Conservation (phyloP, 176 grass and related monocot species). For the Eleusine coracana region DNA sequence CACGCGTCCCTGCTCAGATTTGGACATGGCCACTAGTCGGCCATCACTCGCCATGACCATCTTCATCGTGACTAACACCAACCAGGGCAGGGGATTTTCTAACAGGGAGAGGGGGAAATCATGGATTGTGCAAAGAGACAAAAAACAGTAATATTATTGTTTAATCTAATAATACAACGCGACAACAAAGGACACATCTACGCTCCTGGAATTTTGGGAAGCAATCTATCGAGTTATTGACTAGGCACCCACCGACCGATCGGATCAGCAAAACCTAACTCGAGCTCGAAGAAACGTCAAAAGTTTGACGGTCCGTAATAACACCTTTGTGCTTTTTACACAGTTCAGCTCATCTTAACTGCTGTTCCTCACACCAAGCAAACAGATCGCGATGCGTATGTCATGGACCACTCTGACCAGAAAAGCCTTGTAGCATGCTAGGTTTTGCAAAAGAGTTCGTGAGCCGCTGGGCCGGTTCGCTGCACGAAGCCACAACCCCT, state of each 20-base stretch:
- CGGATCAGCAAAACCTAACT: neutral
- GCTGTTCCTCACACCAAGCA: neutral
- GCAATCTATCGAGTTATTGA: neutral
- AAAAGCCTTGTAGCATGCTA: slow-evolving; percentile 33
- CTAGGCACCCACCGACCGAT: neutral
- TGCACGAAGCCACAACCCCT: slow-evolving; percentile 27
- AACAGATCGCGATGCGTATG: slow-evolving; percentile 24
- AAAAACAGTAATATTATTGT: too few species aligned
- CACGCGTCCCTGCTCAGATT: too few species aligned
- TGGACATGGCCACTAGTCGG: too few species aligned
- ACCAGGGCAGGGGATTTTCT: too few species aligned
- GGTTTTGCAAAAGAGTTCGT: slow-evolving; percentile 19
- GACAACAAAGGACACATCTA: too few species aligned
- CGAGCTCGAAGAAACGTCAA: neutral
- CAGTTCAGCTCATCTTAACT: slow-evolving; percentile 23
- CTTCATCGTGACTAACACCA: too few species aligned
- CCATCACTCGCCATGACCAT: too few species aligned
- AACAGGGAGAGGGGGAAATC: too few species aligned
- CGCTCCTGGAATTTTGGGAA: neutral
- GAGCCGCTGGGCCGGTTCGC: neutral
- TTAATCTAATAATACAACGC: too few species aligned
- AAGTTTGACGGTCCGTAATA: neutral
- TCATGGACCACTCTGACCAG: slow-evolving; percentile 35
- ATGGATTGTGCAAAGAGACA: too few species aligned
- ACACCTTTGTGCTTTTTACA: neutral